Evolutionary conservation across 768 basidiomycete genomes (phyloP).

Genomic region (Nidularia pulvinata): DNA sequence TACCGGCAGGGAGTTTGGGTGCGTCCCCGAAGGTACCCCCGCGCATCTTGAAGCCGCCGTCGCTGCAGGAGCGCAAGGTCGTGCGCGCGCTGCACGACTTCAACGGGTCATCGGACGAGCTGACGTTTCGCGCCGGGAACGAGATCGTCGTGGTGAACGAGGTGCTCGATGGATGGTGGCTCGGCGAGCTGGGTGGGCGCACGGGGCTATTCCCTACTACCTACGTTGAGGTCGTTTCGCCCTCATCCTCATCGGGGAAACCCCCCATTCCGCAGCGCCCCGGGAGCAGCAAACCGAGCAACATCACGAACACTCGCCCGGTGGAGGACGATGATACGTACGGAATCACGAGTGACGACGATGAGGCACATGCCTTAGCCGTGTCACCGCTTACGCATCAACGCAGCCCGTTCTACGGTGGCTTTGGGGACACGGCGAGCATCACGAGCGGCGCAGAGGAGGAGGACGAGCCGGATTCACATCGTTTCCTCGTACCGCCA

Average conservation of each 20-base stretch:
- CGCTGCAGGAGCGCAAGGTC: conserved; percentile 46
- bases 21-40: conserved; percentile 27
- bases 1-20: conserved; percentile 6
- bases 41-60: conserved; percentile 51
- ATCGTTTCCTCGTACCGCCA: conserved; percentile 14
- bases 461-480: conserved; percentile 9
- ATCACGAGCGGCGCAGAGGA: conserved; percentile 44
- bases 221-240: conserved; percentile 58
- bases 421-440: conserved; percentile 37
- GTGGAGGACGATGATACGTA: conserved; percentile 7
- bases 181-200: conserved; percentile 72
- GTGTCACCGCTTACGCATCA: conserved; percentile 40
- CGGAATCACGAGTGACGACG: conserved; percentile 31
- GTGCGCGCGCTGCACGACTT: conserved; percentile 81
- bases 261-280: conserved; percentile 13
- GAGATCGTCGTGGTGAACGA: conserved; percentile 78
- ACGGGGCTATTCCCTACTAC: conserved; percentile 83
- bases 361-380: conserved; percentile 50
- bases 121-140: conserved; percentile 73
- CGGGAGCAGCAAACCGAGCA: conserved; percentile 12
- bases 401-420: conserved; percentile 43
- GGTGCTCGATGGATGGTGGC: conserved; percentile 91
- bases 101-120: conserved; percentile 72
- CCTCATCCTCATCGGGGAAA: conserved; percentile 23
- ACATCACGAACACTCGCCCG: conserved; percentile 7